phyloP scores from a whole-genome alignment of 2,329 filamentous ascomycete species.

The Monosporascus sp. region DNA sequence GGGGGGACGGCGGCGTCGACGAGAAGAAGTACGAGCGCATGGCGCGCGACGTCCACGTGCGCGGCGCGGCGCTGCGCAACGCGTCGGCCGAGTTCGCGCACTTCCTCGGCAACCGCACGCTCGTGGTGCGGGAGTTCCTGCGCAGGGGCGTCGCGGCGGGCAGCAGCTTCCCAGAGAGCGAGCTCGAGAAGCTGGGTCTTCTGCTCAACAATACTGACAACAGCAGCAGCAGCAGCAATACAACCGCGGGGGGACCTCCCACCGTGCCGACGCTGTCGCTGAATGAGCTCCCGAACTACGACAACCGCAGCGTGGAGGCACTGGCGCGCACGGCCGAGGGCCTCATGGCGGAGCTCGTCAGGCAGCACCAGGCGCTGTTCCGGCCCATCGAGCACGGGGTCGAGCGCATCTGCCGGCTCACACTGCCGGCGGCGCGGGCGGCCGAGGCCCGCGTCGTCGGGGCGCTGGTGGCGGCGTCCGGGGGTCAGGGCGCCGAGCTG shows the following conservation, averaged over 20 bases:
- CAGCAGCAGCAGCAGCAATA: background rate
- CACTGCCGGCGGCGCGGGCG: background rate
- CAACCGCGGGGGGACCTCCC: background rate
- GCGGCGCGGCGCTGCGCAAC: background rate
- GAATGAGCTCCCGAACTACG: background rate
- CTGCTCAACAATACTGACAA: background rate
- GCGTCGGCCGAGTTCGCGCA: background rate
- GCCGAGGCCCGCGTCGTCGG: background rate
- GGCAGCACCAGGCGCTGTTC: constrained; percentile 3
- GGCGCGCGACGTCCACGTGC: background rate
- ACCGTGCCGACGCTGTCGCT: background rate
- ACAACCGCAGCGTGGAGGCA: background rate
- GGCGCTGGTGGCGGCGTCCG: background rate
- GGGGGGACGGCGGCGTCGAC: background rate
- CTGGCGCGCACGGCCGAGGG: background rate
- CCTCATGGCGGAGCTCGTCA: constrained; percentile 1
- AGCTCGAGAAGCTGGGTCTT: background rate
- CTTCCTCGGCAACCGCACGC: background rate
- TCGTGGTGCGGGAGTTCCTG: background rate
- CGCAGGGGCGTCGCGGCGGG: background rate
- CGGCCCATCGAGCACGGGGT: background rate
- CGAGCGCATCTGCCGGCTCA: background rate
- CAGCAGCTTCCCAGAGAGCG: background rate
- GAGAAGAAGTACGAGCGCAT: background rate
- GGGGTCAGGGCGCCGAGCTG: background rate